phyloP scores from a whole-genome alignment of 2,329 filamentous ascomycete species.

The Fusarium ambrosium region DNA sequence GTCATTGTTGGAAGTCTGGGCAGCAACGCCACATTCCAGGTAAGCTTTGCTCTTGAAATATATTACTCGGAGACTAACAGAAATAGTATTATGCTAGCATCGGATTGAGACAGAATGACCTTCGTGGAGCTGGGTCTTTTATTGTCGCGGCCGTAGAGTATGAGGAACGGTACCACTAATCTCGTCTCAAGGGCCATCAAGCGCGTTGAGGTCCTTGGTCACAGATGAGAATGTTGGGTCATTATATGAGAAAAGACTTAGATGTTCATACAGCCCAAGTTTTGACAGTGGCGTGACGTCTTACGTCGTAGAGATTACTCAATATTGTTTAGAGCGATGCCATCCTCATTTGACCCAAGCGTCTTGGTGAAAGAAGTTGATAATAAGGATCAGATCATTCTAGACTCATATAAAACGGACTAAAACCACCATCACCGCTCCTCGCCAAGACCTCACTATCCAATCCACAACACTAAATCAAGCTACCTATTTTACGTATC shows the following conservation, averaged over 20 bases:
- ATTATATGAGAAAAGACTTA: not conserved
- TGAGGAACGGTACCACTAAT: conserved; percentile 25
- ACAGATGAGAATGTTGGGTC: not conserved
- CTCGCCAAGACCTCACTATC: not conserved
- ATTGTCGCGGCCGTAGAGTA: conserved; percentile 43
- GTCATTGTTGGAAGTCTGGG: conserved; percentile 65
- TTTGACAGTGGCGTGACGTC: not conserved
- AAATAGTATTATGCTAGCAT: conserved; percentile 48
- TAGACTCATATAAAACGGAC: not conserved
- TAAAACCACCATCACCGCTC: not conserved
- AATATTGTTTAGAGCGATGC: not conserved
- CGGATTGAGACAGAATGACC: conserved; percentile 40
- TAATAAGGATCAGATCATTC: not conserved
- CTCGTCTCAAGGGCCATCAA: no score
- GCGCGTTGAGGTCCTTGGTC: not conserved
- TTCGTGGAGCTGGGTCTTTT: conserved; percentile 44
- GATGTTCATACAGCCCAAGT: not conserved
- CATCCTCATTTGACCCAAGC: not conserved
- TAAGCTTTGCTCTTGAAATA: conserved; percentile 41
- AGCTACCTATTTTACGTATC: not conserved
- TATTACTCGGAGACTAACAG: not conserved
- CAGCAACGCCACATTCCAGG: conserved; percentile 64
- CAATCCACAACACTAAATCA: not conserved
- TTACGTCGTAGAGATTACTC: not conserved
- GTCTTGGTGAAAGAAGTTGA: no score